Conservation (phyloP, 202 grass and related monocot genomes). For the Panicum hallii region DNA sequence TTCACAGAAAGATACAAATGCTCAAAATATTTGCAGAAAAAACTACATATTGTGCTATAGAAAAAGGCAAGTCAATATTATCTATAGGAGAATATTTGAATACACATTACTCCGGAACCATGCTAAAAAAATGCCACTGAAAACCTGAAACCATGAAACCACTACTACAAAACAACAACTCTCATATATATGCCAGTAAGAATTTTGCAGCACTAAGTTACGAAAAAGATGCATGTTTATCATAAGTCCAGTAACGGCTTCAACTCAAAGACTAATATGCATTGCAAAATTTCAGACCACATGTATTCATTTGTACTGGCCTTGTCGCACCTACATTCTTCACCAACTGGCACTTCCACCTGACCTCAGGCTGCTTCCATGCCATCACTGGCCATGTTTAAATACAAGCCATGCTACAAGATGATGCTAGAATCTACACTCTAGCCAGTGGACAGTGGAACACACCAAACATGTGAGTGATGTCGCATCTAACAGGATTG, state of each 20-base stretch:
- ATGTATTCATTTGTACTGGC: background rate
- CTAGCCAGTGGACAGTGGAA: background rate
- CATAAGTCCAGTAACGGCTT: background rate
- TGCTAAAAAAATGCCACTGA: conserved; percentile 10
- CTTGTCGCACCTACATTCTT: background rate
- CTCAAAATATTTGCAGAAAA: background rate
- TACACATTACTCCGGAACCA: background rate
- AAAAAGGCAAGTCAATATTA: conserved; percentile 15
- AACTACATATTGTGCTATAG: background rate
- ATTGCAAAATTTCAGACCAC: background rate
- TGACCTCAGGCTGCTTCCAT: conserved; percentile 3
- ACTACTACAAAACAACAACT: background rate
- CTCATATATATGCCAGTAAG: conserved; percentile 1
- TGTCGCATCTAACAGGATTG: background rate
- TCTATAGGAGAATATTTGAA: conserved; percentile 2
- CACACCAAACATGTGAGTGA: background rate
- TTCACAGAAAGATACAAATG: conserved; percentile 26
- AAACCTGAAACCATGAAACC: conserved; percentile 20
- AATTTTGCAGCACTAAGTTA: background rate
- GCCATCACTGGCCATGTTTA: background rate
- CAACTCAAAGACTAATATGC: conserved; percentile 1
- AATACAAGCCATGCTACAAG: background rate
- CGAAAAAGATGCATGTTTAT: background rate
- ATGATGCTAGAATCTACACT: conserved; percentile 4
- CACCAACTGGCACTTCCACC: background rate